phyloP scores from a whole-genome alignment of 2,329 filamentous ascomycete genomes.

The Aspergillus cejpii region DNA sequence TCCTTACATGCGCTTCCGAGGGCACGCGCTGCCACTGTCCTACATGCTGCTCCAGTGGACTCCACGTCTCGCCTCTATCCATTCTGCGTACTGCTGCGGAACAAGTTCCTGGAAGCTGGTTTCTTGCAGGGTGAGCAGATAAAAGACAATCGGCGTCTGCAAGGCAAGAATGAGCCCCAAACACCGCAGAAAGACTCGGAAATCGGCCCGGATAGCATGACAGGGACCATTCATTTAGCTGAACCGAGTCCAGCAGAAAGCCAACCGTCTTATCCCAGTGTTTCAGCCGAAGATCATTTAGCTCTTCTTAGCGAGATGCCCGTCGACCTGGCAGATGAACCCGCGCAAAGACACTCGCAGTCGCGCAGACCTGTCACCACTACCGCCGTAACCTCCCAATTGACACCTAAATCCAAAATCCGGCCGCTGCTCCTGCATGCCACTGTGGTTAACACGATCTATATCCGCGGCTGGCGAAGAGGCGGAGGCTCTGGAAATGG shows the following conservation, averaged over 20 bases:
- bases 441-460: constrained; percentile 79
- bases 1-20: constrained; percentile 36
- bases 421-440: constrained; percentile 70
- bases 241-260: neutral
- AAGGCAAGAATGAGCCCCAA: neutral
- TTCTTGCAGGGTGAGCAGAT: constrained; percentile 34
- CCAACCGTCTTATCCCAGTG: constrained; percentile 1
- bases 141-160: constrained; percentile 5
- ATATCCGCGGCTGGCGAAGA: constrained; percentile 41
- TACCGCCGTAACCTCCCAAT: constrained; percentile 5
- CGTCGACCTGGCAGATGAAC: constrained; percentile 4
- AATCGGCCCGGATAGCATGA: neutral
- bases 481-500: constrained; percentile 5
- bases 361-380: neutral
- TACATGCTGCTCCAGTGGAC: constrained; percentile 39
- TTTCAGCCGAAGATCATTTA: neutral
- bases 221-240: neutral
- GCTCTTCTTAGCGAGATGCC: constrained; percentile 13
- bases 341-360: neutral
- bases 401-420: constrained; percentile 22
- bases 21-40: constrained; percentile 31
- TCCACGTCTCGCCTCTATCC: constrained; percentile 36
- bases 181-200: neutral
- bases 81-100: constrained; percentile 37
- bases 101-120: constrained; percentile 41